Conservation (phyloP, 768 basidiomycete genomes). For the Mycena maculata region DNA sequence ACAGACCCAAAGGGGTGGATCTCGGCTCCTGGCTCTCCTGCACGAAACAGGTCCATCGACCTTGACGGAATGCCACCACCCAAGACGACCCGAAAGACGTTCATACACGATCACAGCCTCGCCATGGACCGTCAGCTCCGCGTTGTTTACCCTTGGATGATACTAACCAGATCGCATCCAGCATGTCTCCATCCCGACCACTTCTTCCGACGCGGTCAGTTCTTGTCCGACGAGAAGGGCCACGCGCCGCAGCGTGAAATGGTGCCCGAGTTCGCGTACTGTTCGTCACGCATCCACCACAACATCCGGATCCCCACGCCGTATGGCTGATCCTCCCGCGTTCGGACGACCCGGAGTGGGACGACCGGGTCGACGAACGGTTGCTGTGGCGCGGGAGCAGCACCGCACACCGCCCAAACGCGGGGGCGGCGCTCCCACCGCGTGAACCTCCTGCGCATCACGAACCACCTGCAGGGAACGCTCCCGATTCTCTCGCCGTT, state of each 20-base stretch:
- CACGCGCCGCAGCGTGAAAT: constrained; percentile 55
- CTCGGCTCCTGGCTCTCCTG: constrained; percentile 54
- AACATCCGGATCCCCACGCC: constrained; percentile 65
- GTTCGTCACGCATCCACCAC: constrained; percentile 62
- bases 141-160: too few relatives aligned
- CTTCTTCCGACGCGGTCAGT: constrained; percentile 63
- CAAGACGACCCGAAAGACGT: constrained; percentile 51
- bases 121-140: constrained; percentile 53
- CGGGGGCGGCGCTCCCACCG: constrained; percentile 67
- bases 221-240: constrained; percentile 59
- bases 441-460: constrained; percentile 54
- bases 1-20: constrained; percentile 50
- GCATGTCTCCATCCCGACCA: constrained; percentile 51
- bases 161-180: too few relatives aligned
- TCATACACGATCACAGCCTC: constrained; percentile 60
- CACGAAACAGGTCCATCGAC: constrained; percentile 47
- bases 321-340: constrained; percentile 57
- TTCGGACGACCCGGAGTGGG: constrained; percentile 70
- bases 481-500: constrained; percentile 52
- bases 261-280: constrained; percentile 66
- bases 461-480: constrained; percentile 57
- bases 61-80: constrained; percentile 48
- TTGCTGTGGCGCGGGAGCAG: constrained; percentile 81
- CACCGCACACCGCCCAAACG: constrained; percentile 55
- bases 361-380: constrained; percentile 69